Percentiles rank a stretch among this genome's conserved stretches.
Conservation (phyloP, 495 filamentous ascomycete species). For the Parmelia sp. region DNA sequence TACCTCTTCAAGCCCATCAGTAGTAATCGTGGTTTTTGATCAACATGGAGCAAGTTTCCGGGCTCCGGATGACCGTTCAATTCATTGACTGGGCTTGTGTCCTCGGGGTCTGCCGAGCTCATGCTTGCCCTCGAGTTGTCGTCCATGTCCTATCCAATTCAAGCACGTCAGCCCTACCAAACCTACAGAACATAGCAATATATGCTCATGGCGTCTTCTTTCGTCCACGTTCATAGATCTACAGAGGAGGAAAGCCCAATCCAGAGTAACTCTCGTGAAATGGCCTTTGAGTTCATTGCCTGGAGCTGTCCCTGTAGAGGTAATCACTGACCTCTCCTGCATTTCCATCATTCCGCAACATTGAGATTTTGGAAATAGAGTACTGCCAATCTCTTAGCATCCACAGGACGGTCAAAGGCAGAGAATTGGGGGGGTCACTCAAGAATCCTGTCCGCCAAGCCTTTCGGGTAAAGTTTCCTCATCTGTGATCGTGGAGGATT, state of each 20-base stretch:
- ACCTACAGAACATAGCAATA: background rate
- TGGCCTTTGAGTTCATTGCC: background rate
- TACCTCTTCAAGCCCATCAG: slow-evolving; percentile 96
- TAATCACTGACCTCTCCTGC: background rate
- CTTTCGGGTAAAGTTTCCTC: too few relatives aligned
- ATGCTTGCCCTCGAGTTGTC: background rate
- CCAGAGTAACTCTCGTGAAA: background rate
- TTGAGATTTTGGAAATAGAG: background rate
- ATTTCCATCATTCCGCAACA: background rate
- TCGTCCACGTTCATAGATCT: background rate
- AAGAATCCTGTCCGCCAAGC: too few relatives aligned
- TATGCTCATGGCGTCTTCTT: background rate
- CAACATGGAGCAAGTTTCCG: slow-evolving; percentile 14
- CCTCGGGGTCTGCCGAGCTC: background rate
- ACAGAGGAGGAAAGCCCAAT: background rate
- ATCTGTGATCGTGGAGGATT: too few relatives aligned
- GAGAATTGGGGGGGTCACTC: too few relatives aligned
- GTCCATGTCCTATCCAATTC: background rate
- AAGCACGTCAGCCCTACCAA: background rate
- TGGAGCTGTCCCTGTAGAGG: background rate
- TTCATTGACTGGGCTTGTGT: background rate
- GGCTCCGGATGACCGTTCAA: background rate
- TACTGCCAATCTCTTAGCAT: background rate
- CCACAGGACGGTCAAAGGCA: background rate
- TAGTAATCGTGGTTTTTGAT: slow-evolving; percentile 73